Evolutionary conservation across 768 basidiomycete species (phyloP), one percentile per base, ranked within the genome.

Genomic region (Leccinum aurantiacum): DNA sequence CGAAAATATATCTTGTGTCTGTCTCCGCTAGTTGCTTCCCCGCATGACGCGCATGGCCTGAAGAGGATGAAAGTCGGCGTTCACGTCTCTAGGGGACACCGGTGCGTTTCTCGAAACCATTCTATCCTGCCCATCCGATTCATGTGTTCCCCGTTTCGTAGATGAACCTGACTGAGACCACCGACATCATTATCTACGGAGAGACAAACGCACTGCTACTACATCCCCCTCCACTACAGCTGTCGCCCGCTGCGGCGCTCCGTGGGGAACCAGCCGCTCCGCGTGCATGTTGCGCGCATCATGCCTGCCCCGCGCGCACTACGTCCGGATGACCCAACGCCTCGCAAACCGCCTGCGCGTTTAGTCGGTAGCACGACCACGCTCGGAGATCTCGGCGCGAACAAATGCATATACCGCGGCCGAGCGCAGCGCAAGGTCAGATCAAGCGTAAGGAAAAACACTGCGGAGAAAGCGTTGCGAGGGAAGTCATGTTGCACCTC

Each of bases 311-410:
- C 80, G 50, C 77, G 65, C 2, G 61, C 67, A 0, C 87, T 87
- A 4, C 79, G 90, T 37, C 90, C 90, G 0, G 90, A 92, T 61
- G 90, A 92, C 61, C 90, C 89, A 0, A 90, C 86, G 6, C 90
- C 90, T 8, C 87, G 90, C 17, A 78, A 80, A 29, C 89, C 89
- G 0, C 87, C 89, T 4, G 62, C 65, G 7, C 57, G 77, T 49
- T 62, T 75, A 24, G 31, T 59, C 9, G 62, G 38, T 25, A 33
- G 44, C 44, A 2, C 5, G 2, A 59, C 59, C 27, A 58, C 54
- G 10, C 54, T 69, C 4, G 51, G 61, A 2, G 63, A 68, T 24
- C 60, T 69, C 9, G 62, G 64, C 6, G 65, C 64, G 3, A 67
- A 58, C 37, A 72, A 64, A 29, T 65, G 69, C 10, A 74, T 73